Evolutionary conservation across 306 rosid species (phyloP).

Genomic region (Rosa multiflora): DNA sequence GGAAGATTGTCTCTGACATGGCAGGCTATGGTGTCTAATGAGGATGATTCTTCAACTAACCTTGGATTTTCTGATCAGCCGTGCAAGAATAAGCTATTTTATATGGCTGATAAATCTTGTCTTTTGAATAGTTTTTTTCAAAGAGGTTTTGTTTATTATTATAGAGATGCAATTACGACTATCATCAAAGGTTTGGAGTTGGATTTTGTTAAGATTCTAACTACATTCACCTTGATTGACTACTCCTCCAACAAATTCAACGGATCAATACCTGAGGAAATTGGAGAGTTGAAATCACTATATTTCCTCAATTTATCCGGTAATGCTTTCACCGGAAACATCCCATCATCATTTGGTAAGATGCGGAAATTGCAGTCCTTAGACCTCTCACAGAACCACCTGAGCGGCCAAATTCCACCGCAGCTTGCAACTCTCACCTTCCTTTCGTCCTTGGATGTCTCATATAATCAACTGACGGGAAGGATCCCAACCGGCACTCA

Average conservation of each 20-base stretch:
- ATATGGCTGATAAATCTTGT: no score
- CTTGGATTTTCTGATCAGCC: not conserved
- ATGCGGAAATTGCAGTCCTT: not conserved
- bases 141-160: no score
- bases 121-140: no score
- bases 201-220: not conserved
- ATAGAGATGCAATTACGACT: no score
- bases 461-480: not conserved
- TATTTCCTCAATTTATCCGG: not conserved
- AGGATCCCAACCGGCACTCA: no score
- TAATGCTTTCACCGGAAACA: conserved; percentile 1
- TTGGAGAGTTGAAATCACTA: not conserved
- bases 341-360: not conserved
- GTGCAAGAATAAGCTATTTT: no score
- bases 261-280: not conserved
- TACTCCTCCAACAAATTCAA: not conserved
- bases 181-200: no score
- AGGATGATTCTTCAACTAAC: no score
- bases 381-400: not conserved
- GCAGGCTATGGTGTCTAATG: no score
- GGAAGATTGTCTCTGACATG: no score
- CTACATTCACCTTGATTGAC: not conserved
- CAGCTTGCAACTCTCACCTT: not conserved
- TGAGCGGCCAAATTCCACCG: not conserved
- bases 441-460: not conserved